Evolutionary conservation across 208 protist genomes (phyloP), one percentile per base, ranked within the genome.

Genomic region (Baffinella frigidus): DNA sequence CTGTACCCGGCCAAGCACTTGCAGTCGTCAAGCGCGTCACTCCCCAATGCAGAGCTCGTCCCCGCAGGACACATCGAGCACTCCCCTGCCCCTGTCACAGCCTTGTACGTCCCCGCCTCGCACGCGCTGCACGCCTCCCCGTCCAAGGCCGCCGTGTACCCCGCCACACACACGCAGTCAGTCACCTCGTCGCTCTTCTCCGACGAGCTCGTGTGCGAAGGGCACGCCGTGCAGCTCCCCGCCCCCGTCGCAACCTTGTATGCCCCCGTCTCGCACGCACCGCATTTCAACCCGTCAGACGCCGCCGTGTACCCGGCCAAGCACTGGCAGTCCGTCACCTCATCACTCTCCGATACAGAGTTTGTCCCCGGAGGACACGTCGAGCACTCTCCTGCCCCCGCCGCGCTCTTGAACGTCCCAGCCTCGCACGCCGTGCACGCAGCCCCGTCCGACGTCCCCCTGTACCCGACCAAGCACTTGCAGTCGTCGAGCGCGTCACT

Each of bases 1-100:
- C 27, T 67, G 77, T 61, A 87, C 14, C 77, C 77, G 30, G 45
- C 61, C 77, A 61, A 24, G 77, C 77, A 87, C 33, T 30, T 87
- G 44, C 77, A 87, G 44, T 87, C 61, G 44, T 3, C 38, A 1
- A 39, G 5, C 30, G 36, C 36, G 33, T 0, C 38, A 35, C 68
- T 74, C 38, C 5, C 68, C 5, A 45, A 17, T 33, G 68, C 33
- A 10, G 68, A 74, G 33, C 68, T 43, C 68, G 68, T 17, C 33
- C 41, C n/a, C 33, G 24, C 33, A 14, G 68, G 68, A 43, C 68
- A 74, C 68, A 74, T 17, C 30, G 41, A 17, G 30, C 68, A 74
- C 33, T 74, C 68, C 68, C 68, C 36, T 10, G 0, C 33, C 68
- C 56, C n/a, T n/a, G n/a, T n/a, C n/a, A n/a, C 56, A n/a, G n/a